Evolutionary conservation across 2,329 filamentous ascomycete species (phyloP), one percentile per base, ranked within the genome.

Genomic region (Xylaria sp.): DNA sequence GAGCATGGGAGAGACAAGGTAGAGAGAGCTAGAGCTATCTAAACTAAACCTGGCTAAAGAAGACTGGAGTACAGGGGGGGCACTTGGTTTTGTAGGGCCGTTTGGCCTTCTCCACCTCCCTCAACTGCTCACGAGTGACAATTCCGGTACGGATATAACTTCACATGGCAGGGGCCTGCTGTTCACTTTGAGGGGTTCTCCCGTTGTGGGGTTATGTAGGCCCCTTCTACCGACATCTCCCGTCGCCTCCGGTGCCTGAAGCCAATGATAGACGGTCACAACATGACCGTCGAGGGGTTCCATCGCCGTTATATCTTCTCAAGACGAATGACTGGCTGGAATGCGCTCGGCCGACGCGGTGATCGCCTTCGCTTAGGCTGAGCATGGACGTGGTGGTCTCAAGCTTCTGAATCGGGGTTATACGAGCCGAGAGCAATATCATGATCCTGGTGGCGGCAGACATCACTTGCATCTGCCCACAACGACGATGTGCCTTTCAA

Each of bases 41-140:
- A 61, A 54, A 64, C 69, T 67, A 67, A 65, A 60, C 67, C 60
- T 65, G 65, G 63, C 60, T 65, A 62, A 65, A 51, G 45, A n/a
- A 59, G 60, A 65, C 45, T 54, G 64, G 63, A 67, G 69, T 64
- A 61, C 67, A 71, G 62, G 70, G 63, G 66, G 64, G 67, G 61
- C 67, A 69, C 67, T 67, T 69, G 68, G 57, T 70, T 71, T 71
- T 67, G 69, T 69, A 67, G 67, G 66, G 63, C 63, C 63, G 60
- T 56, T 63, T 61, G 55, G 52, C 62, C 57, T 65, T 58, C 65
- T 61, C 60, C 63, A 65, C 62, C 58, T 57, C 46, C 21, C 40
- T 60, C 62, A 45, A 52, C 56, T 65, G 56, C 59, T 63, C 63
- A 50, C 61, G 57, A 61, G 64, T 64, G 51, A 52, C 56, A 59